These are phyloP conservation scores for Talaromyces rugulosus DNA, from an alignment of 2,329 filamentous ascomycete species.

Conservation along the genomic window DNA sequence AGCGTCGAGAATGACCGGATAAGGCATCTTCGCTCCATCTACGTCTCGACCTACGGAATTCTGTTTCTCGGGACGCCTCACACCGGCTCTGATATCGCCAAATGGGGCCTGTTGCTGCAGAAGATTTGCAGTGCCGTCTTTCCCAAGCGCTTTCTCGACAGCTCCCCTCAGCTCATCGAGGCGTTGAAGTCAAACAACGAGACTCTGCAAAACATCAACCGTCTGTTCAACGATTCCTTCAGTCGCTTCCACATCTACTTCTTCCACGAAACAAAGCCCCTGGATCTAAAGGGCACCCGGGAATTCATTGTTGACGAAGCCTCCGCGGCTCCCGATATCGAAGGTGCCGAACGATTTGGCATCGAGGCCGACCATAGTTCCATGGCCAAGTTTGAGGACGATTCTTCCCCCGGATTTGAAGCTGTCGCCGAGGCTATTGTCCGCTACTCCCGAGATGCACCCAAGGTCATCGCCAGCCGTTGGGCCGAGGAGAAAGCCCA, in stretches of 20 bases:
- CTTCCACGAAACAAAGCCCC: constrained; percentile 70
- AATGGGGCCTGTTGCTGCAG: constrained; percentile 65
- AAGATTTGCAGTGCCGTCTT: constrained; percentile 62
- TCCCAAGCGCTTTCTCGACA: constrained; percentile 63
- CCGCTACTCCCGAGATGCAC: constrained; percentile 49
- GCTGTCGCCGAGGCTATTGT: constrained; percentile 46
- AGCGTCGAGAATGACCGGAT: constrained; percentile 57
- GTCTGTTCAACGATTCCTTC: constrained; percentile 67
- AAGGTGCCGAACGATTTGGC: constrained; percentile 68
- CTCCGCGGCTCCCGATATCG: constrained; percentile 65
- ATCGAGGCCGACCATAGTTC: constrained; percentile 67
- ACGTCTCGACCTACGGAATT: constrained; percentile 70
- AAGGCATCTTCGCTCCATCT: constrained; percentile 64
- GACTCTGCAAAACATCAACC: constrained; percentile 69
- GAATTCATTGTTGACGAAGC: constrained; percentile 64
- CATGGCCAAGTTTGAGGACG: constrained; percentile 68
- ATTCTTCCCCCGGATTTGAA: constrained; percentile 62
- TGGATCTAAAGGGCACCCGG: constrained; percentile 61
- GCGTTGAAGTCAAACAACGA: constrained; percentile 72
- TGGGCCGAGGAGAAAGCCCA: constrained; percentile 57
- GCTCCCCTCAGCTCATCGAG: constrained; percentile 63
- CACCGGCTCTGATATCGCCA: constrained; percentile 63
- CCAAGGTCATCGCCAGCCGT: constrained; percentile 50
- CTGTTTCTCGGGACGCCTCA: constrained; percentile 76
- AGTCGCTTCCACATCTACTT: constrained; percentile 69